A percentile compares a stretch with the other conserved stretches of the same genome.
These are phyloP conservation scores for Tarenaya hassleriana DNA, from an alignment of 345 rosid species.

Conservation along the genomic window DNA sequence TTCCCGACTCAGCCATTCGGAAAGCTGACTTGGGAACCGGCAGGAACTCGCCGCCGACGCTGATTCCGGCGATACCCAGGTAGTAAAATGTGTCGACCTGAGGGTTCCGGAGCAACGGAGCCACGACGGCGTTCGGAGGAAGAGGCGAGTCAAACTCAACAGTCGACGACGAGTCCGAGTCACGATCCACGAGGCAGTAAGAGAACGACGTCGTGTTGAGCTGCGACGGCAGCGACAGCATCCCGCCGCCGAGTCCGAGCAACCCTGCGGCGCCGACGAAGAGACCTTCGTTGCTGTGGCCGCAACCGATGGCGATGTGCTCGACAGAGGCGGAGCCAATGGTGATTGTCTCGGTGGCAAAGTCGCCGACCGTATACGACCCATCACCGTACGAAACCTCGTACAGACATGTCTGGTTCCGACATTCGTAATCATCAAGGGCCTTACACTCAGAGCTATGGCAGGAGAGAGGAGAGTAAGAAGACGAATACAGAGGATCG, in stretches of 20 bases:
- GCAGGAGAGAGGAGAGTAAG: constrained; percentile 62
- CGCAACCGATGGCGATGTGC: constrained; percentile 74
- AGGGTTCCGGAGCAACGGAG: constrained; percentile 63
- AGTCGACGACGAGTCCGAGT: constrained; percentile 69
- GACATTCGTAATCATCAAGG: constrained; percentile 64
- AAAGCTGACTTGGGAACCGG: constrained; percentile 46
- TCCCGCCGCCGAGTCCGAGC: constrained; percentile 85
- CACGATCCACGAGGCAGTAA: constrained; percentile 89
- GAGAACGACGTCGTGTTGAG: constrained; percentile 57
- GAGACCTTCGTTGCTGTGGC: constrained; percentile 74
- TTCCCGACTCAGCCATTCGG: constrained; percentile 54
- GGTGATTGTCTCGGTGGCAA: constrained; percentile 65
- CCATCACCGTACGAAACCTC: constrained; percentile 90
- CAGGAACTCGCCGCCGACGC: constrained; percentile 65
- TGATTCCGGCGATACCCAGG: constrained; percentile 53
- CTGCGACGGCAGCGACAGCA: constrained; percentile 73
- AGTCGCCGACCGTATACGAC: constrained; percentile 79
- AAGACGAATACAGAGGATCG: constrained; percentile 60
- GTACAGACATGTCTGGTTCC: constrained; percentile 65
- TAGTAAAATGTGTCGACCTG: constrained; percentile 71
- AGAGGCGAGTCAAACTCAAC: constrained; percentile 46
- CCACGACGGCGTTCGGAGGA: constrained; percentile 44
- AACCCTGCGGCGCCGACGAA: constrained; percentile 86
- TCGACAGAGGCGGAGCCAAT: constrained; percentile 52
- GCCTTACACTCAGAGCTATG: constrained; percentile 48